These are phyloP conservation scores for Rhododendron ovatum DNA, from an alignment of 148 eudicot species.

Conservation along the genomic window DNA sequence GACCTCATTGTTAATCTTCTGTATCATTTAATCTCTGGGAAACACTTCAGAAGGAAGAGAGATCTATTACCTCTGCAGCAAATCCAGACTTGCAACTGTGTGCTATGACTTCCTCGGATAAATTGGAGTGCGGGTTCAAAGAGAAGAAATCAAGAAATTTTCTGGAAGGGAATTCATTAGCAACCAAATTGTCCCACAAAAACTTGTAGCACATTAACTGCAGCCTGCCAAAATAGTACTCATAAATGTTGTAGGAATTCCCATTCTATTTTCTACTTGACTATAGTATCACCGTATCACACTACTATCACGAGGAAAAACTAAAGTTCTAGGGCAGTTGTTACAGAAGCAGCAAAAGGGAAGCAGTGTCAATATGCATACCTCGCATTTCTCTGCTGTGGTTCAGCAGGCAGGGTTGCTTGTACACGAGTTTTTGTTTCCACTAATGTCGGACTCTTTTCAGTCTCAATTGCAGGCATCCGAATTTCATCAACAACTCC, in stretches of 20 bases:
- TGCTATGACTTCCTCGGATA: constrained; percentile 59
- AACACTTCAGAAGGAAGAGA: not conserved
- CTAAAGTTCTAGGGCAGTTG: not conserved
- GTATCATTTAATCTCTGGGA: not conserved
- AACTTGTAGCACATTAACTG: constrained; percentile 86
- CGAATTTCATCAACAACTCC: constrained; percentile 89
- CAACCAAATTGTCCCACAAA: constrained; percentile 70
- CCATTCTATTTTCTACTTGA: not conserved
- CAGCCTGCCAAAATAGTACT: constrained; percentile 49
- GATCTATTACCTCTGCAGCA: constrained; percentile 54
- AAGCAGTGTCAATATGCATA: constrained; percentile 15
- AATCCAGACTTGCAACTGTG: constrained; percentile 49
- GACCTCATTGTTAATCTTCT: not conserved
- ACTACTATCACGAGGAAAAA: not conserved
- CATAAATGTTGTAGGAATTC: not conserved
- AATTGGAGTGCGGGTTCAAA: constrained; percentile 45
- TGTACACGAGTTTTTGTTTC: constrained; percentile 89
- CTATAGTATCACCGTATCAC: not conserved
- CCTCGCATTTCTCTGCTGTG: constrained; percentile 87
- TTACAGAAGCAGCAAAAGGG: not conserved
- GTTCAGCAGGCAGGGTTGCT: constrained; percentile 59
- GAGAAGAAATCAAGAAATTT: constrained; percentile 62
- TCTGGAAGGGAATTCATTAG: constrained; percentile 46
- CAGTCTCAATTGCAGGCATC: constrained; percentile 48
- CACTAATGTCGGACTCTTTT: constrained; percentile 46